Conservation (phyloP, 2,329 filamentous ascomycete genomes). For the Fusarium sacchari region DNA sequence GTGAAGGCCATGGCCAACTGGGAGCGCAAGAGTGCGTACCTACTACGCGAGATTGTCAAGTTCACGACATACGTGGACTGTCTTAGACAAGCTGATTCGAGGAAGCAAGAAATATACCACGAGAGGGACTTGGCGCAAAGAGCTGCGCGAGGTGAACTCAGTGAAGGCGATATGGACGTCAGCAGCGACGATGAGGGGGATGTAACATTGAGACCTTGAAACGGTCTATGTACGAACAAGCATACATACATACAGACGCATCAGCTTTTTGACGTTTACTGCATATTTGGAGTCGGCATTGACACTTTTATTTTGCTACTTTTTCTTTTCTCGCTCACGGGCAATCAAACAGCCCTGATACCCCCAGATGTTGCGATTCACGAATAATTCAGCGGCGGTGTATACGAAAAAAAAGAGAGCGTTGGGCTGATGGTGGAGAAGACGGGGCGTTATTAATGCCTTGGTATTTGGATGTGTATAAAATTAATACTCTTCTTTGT, state of each 20-base stretch:
- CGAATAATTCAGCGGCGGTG: slow-evolving; percentile 33
- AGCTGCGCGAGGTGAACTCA: slow-evolving; percentile 59
- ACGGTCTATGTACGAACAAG: slow-evolving; percentile 24
- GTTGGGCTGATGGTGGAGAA: not conserved
- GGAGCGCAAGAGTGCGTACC: slow-evolving; percentile 93
- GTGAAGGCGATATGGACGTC: slow-evolving; percentile 52
- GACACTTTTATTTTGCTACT: not conserved
- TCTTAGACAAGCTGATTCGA: slow-evolving; percentile 74
- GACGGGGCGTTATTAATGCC: slow-evolving; percentile 18
- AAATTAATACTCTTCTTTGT: slow-evolving; percentile 35
- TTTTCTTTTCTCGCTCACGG: slow-evolving; percentile 4
- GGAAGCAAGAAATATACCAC: slow-evolving; percentile 76
- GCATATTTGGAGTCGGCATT: slow-evolving; percentile 29
- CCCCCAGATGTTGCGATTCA: slow-evolving; percentile 33
- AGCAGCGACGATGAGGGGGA: slow-evolving; percentile 50
- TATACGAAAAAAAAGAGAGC: slow-evolving; percentile 27
- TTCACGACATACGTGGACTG: slow-evolving; percentile 95
- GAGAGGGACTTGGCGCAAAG: slow-evolving; percentile 64
- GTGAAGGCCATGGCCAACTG: slow-evolving; percentile 92
- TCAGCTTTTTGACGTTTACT: slow-evolving; percentile 15
- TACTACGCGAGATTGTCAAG: slow-evolving; percentile 94
- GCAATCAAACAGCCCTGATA: slow-evolving; percentile 35
- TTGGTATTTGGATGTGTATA: slow-evolving; percentile 25
- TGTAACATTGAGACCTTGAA: slow-evolving; percentile 48
- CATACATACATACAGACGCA: slow-evolving; percentile 4